A percentile compares a stretch with the other conserved stretches of the same genome.
Conservation (phyloP, 768 basidiomycete genomes). For the Pisolithus orientalis region DNA sequence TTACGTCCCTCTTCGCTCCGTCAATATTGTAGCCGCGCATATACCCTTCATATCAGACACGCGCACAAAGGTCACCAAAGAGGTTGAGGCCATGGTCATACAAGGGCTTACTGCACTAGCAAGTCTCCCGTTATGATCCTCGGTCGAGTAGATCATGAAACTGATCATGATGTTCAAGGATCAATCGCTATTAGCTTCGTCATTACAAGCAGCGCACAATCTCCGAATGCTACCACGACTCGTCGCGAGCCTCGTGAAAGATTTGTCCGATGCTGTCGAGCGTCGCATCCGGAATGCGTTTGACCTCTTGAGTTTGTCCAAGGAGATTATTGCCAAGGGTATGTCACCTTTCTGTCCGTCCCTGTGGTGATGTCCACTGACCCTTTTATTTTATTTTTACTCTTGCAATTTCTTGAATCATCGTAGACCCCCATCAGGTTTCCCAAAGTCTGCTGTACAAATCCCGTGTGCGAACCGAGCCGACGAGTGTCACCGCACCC, state of each 20-base stretch:
- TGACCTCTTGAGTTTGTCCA: conserved; percentile 81
- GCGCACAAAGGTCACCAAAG: conserved; percentile 60
- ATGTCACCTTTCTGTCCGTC: conserved; percentile 1
- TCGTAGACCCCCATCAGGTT: conserved; percentile 15
- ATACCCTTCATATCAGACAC: conserved; percentile 68
- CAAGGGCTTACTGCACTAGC: conserved; percentile 74
- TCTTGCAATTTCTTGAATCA: not conserved
- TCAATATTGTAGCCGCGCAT: conserved; percentile 66
- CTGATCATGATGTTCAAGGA: conserved; percentile 45
- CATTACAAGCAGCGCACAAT: conserved; percentile 94
- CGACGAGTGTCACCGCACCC: conserved; percentile 79
- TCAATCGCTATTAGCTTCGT: conserved; percentile 84
- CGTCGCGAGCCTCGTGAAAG: conserved; percentile 69
- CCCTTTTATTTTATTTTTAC: not conserved
- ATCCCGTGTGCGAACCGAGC: conserved; percentile 84
- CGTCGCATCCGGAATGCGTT: conserved; percentile 76
- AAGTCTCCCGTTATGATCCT: conserved; percentile 19
- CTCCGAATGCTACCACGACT: conserved; percentile 78
- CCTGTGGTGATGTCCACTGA: not conserved
- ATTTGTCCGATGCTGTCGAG: conserved; percentile 80
- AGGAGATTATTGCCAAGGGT: conserved; percentile 82
- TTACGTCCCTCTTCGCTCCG: conserved; percentile 59
- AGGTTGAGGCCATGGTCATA: conserved; percentile 91
- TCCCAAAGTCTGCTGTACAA: conserved; percentile 57
- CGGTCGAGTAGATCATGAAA: not conserved